These are phyloP conservation scores for Leccinum uliginosum DNA, from an alignment of 768 basidiomycete genomes.

Conservation along the genomic window DNA sequence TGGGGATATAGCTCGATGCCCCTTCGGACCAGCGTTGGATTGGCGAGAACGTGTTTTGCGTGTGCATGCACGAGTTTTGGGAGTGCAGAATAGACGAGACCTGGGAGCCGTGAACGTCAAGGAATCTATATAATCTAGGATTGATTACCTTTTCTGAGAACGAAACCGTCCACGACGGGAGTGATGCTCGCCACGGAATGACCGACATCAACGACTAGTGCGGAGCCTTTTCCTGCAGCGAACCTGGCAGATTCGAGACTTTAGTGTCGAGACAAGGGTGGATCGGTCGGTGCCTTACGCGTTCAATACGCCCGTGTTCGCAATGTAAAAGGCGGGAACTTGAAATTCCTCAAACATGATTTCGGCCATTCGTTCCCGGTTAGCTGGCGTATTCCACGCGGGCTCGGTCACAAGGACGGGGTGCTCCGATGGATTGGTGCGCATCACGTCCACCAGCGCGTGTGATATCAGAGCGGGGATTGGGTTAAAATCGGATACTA, in stretches of 20 bases:
- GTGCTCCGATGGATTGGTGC: conserved; percentile 75
- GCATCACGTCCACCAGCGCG: conserved; percentile 73
- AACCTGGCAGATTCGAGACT: conserved; percentile 52
- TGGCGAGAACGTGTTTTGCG: conserved; percentile 62
- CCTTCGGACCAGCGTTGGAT: conserved; percentile 43
- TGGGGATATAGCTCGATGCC: conserved; percentile 75
- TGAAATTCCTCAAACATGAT: conserved; percentile 97
- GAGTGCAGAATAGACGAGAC: conserved; percentile 69
- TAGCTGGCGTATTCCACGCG: conserved; percentile 92
- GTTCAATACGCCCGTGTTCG: conserved; percentile 90
- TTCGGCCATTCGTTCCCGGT: conserved; percentile 92
- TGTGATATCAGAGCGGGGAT: conserved; percentile 69
- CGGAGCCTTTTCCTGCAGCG: conserved; percentile 95
- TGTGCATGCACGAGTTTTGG: conserved; percentile 80
- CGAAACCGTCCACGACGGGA: conserved; percentile 96
- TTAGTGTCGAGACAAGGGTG: conserved; percentile 7
- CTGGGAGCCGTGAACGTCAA: conserved; percentile 36
- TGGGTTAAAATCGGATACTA: conserved; percentile 75
- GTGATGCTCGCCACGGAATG: conserved; percentile 86
- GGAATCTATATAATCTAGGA: background rate
- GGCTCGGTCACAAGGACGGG: conserved; percentile 93
- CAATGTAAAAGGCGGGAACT: conserved; percentile 94
- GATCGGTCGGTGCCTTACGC: conserved; percentile 52
- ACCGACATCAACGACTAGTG: conserved; percentile 92
- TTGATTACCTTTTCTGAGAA: conserved; percentile 80